These are phyloP conservation scores for Cairneyella variabilis DNA, from an alignment of 495 filamentous ascomycete genomes.

Conservation along the genomic window DNA sequence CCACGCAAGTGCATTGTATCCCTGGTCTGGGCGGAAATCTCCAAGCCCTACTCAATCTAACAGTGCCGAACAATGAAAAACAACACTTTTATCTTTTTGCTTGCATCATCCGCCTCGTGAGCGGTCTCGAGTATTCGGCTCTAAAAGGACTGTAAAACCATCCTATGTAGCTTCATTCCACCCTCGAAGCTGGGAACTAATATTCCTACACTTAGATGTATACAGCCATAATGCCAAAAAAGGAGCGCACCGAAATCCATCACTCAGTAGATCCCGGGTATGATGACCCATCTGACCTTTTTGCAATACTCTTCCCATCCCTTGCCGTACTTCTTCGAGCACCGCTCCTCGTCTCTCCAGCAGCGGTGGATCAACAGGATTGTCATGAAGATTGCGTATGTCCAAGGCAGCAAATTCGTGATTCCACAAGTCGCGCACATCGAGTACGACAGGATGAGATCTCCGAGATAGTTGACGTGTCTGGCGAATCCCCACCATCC, in stretches of 20 bases:
- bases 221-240: no score
- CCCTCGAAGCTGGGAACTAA: no score
- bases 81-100: no score
- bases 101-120: no score
- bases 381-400: constrained; percentile 44
- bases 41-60: no score
- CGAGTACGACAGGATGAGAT: constrained; percentile 39
- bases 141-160: no score
- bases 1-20: no score
- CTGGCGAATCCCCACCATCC: constrained; percentile 48
- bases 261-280: constrained; percentile 37
- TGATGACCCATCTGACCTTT: constrained; percentile 39
- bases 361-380: constrained; percentile 32
- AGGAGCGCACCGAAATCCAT: not conserved
- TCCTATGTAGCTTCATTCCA: no score
- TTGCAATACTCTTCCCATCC: constrained; percentile 41
- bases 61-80: no score
- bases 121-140: no score
- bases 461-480: constrained; percentile 47
- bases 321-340: constrained; percentile 41
- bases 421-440: constrained; percentile 41
- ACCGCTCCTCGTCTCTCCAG: constrained; percentile 37
- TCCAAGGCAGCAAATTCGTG: constrained; percentile 38
- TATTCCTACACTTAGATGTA: no score
- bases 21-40: no score